phyloP scores from a whole-genome alignment of 768 basidiomycete species.

The Rhodotorula toruloides region DNA sequence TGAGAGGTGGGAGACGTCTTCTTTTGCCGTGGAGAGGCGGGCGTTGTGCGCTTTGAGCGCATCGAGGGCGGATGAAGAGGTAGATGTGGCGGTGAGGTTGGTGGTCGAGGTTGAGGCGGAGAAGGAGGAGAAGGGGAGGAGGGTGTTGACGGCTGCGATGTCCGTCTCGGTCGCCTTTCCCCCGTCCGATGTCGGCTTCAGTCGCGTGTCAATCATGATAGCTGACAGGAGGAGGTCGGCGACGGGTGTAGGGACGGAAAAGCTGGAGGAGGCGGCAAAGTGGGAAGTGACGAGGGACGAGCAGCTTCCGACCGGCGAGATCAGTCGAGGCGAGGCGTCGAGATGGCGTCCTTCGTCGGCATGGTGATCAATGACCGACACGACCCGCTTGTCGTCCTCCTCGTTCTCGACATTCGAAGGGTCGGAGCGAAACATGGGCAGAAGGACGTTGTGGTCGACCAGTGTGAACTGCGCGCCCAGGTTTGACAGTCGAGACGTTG shows the following conservation, averaged over 20 bases:
- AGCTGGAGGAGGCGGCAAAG: slow-evolving; percentile 31
- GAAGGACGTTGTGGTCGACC: slow-evolving; percentile 86
- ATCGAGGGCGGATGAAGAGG: slow-evolving; percentile 40
- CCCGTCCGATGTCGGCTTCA: slow-evolving; percentile 58
- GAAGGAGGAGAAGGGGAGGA: slow-evolving; percentile 58
- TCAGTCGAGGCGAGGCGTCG: slow-evolving; percentile 59
- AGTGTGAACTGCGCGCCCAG: slow-evolving; percentile 64
- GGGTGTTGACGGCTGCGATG: slow-evolving; percentile 58
- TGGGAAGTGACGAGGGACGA: slow-evolving; percentile 60
- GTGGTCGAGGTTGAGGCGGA: slow-evolving; percentile 29
- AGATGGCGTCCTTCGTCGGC: slow-evolving; percentile 69
- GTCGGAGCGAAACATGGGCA: slow-evolving; percentile 46
- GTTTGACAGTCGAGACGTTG: slow-evolving; percentile 48
- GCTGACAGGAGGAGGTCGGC: slow-evolving; percentile 73
- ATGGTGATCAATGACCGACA: slow-evolving; percentile 84
- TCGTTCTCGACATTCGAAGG: slow-evolving; percentile 43
- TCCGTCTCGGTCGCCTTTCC: slow-evolving; percentile 72
- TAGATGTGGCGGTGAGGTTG: neutral
- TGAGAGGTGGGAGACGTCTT: slow-evolving; percentile 61
- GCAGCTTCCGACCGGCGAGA: slow-evolving; percentile 69
- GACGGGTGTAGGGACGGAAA: slow-evolving; percentile 46
- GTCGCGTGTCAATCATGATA: slow-evolving; percentile 80
- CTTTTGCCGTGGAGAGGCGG: slow-evolving; percentile 54
- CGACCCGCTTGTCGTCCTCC: slow-evolving; percentile 53
- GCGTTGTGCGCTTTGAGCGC: slow-evolving; percentile 33